Conservation (phyloP, 352 stramenopile genomes). For the Phytophthora multivora region DNA sequence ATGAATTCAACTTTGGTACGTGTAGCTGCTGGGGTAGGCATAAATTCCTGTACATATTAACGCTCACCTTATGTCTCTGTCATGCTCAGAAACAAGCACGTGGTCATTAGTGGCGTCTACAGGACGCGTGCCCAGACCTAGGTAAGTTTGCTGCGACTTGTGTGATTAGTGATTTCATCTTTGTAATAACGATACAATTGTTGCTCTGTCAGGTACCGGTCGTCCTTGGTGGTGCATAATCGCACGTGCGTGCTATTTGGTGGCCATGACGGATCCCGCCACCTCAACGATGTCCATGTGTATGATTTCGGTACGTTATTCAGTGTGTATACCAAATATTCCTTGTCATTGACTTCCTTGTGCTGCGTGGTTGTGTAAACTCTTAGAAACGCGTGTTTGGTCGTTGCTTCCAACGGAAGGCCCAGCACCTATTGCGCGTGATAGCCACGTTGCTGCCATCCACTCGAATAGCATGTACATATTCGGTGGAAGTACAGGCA, state of each 20-base stretch:
- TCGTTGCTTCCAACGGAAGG: conserved; percentile 90
- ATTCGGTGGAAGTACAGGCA: conserved; percentile 95
- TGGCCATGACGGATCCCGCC: conserved; percentile 97
- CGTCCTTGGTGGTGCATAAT: conserved; percentile 92
- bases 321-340: background rate
- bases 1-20: conserved; percentile 94
- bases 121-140: conserved; percentile 67
- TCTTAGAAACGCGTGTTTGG: conserved; percentile 83
- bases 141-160: conserved; percentile 36
- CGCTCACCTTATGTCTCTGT: background rate
- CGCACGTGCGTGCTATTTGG: conserved; percentile 96
- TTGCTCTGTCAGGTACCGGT: conserved; percentile 68
- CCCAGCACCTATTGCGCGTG: conserved; percentile 91
- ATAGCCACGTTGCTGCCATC: conserved; percentile 96
- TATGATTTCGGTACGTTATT: conserved; percentile 93
- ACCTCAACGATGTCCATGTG: conserved; percentile 97
- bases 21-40: background rate
- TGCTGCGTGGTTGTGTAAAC: background rate
- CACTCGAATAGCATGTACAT: conserved; percentile 95
- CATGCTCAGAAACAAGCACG: conserved; percentile 62
- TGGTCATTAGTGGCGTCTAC: conserved; percentile 89
- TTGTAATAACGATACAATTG: no score
- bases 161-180: background rate
- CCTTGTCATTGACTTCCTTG: conserved; percentile 3
- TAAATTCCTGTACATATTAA: conserved; percentile 6